Evolutionary conservation across 129 eudicot genomes (phyloP).

Genomic region (Escallonia rubra): DNA sequence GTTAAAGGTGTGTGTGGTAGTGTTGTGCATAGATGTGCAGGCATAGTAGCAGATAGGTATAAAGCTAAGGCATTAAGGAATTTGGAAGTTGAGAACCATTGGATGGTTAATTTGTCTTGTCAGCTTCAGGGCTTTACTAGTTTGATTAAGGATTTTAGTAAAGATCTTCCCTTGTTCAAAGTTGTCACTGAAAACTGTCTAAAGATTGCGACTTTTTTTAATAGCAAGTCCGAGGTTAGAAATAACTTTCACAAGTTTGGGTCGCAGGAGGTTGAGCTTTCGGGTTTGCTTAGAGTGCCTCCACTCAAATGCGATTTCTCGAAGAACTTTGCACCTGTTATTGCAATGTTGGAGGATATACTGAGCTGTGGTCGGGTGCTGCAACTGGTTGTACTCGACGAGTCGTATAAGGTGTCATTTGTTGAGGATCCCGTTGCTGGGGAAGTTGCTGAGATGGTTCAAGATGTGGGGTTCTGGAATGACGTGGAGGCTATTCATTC

Average conservation of each 20-base stretch:
- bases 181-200: slow-evolving; percentile 52
- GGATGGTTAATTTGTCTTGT: slow-evolving; percentile 87
- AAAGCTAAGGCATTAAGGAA: slow-evolving; percentile 59
- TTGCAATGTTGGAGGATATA: slow-evolving; percentile 60
- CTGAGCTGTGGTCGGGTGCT: slow-evolving; percentile 42
- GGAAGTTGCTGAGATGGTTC: slow-evolving; percentile 59
- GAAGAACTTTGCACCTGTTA: slow-evolving; percentile 32
- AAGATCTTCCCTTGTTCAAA: slow-evolving; percentile 64
- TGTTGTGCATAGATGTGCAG: slow-evolving; percentile 56
- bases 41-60: slow-evolving; percentile 73
- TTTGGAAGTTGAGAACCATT: slow-evolving; percentile 55
- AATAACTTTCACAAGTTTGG: slow-evolving; percentile 46
- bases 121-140: slow-evolving; percentile 58
- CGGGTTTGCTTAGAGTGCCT: slow-evolving; percentile 47
- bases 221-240: slow-evolving; percentile 57
- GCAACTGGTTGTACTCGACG: slow-evolving; percentile 50
- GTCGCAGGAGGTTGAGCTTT: slow-evolving; percentile 38
- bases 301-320: slow-evolving; percentile 29
- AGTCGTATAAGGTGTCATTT: slow-evolving; percentile 40
- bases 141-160: slow-evolving; percentile 65
- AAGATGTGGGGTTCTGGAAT: slow-evolving; percentile 72
- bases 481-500: slow-evolving; percentile 59
- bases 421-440: slow-evolving; percentile 51
- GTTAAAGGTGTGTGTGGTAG: slow-evolving; percentile 47
- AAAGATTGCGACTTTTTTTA: slow-evolving; percentile 49